Evolutionary conservation across 179 eudicot species (phyloP).

Genomic region (Pouteria campechiana): DNA sequence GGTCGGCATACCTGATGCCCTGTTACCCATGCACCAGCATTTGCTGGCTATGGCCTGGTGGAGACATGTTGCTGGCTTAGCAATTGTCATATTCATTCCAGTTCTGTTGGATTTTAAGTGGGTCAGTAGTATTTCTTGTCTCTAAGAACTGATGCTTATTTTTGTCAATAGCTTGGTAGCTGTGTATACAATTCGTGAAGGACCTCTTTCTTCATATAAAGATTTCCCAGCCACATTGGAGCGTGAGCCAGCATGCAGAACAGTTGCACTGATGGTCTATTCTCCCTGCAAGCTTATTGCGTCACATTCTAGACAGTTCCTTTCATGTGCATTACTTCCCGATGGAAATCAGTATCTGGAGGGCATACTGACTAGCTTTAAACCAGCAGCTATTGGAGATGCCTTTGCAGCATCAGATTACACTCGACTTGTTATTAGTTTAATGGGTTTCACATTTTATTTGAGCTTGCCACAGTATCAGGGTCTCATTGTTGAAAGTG

Average conservation of each 20-base stretch:
- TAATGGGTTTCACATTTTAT: constrained; percentile 62
- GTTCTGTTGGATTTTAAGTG: not conserved
- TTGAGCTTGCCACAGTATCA: constrained; percentile 37
- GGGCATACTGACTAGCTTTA: constrained; percentile 29
- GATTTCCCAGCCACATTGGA: constrained; percentile 14
- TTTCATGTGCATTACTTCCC: constrained; percentile 28
- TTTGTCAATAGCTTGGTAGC: constrained; percentile 41
- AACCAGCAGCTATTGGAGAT: constrained; percentile 18
- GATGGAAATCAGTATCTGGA: constrained; percentile 29
- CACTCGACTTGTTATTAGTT: constrained; percentile 31
- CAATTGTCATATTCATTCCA: not conserved
- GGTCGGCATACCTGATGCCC: too few species aligned
- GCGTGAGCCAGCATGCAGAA: constrained; percentile 52
- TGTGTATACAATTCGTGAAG: constrained; percentile 37
- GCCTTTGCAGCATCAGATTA: constrained; percentile 24
- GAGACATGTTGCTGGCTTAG: too few species aligned
- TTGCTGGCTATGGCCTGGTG: too few species aligned
- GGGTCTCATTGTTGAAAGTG: constrained; percentile 19
- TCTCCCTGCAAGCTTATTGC: constrained; percentile 69
- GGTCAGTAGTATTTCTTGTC: not conserved
- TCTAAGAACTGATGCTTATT: not conserved
- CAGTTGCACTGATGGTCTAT: constrained; percentile 68
- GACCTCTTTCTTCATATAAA: constrained; percentile 32
- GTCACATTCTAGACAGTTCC: constrained; percentile 33
- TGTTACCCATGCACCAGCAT: too few species aligned